Base-by-base conservation (phyloP, 768 basidiomycete species). In the Crucibulum laeve region DNA sequence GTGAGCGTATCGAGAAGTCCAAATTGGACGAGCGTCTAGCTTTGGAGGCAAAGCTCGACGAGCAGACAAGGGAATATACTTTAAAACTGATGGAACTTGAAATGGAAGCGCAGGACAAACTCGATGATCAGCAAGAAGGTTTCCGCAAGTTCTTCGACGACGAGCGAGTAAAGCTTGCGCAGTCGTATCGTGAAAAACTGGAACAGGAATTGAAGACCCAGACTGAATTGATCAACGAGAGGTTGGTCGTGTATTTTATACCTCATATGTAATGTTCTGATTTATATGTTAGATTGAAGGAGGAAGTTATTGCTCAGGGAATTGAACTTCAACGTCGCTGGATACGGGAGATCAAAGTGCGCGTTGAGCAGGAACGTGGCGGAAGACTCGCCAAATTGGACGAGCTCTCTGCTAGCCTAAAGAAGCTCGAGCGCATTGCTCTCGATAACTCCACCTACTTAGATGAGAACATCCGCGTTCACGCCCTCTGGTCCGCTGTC, bases 301-400 rank as follows among this genome's bases (percentile, higher is more conserved):
- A 95, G 60, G 93, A 95, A 61, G 91, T 98, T 42, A 77, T 98
- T 40, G 87, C 93, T 3, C 94, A 98, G 62, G 96, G 94, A 14
- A 92, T 99, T 56, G 96, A 98, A 65, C 81, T 98, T 18, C 96
- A 98, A 60, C 84, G 93, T 39, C 79, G 91, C 42, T 98, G 95
- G 94, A 88, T 99, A 32, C 83, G 91, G 24, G 92, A 97, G 46
- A 84, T 98, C 73, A 96, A 97, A 69, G 77, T 93, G 39, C 87
- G 84, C 50, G 94, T 99, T 44, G 95, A 99, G 65, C 80, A 91
- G 57, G 96, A 99, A 64, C 91, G 96, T 34, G 92, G 92, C 13
- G 93, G 93, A 10, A 87, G 96, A 43, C 77, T 99, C 7, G 87
- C 92, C 35, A 96, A 93, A 64, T 82, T 99, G 25, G 92, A 95